Evolutionary conservation across 441 rosid species (phyloP).

Genomic region (Brassica hybrid): DNA sequence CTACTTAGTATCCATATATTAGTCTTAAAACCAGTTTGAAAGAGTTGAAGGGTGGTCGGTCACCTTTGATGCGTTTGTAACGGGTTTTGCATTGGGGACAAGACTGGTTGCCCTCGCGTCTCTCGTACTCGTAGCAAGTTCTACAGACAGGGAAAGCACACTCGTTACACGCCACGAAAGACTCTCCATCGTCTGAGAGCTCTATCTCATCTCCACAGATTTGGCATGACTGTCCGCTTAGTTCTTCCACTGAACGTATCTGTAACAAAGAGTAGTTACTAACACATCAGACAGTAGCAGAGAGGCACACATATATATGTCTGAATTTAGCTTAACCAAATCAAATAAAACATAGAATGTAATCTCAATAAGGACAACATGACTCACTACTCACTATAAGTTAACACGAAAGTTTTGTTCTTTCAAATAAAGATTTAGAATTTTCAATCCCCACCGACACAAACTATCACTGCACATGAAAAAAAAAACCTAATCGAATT

Average conservation of each 20-base stretch:
- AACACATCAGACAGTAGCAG: too few relatives aligned
- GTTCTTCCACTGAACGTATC: constrained; percentile 77
- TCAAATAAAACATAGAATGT: too few relatives aligned
- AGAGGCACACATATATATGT: too few relatives aligned
- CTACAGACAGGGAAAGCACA: constrained; percentile 95
- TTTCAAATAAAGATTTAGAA: too few relatives aligned
- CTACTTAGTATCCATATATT: not conserved
- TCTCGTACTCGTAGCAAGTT: constrained; percentile 89
- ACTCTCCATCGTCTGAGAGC: constrained; percentile 68
- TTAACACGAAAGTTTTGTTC: too few relatives aligned
- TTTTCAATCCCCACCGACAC: too few relatives aligned
- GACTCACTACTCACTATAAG: too few relatives aligned
- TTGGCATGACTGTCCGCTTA: constrained; percentile 76
- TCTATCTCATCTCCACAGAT: constrained; percentile 86
- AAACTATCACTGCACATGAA: too few relatives aligned
- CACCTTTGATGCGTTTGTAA: constrained; percentile 83
- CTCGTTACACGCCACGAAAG: constrained; percentile 90
- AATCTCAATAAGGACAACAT: too few relatives aligned
- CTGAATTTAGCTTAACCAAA: too few relatives aligned
- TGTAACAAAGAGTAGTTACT: constrained; percentile 34
- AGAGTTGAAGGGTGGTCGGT: not conserved
- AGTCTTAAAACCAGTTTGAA: not conserved
- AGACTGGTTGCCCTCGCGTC: constrained; percentile 81
- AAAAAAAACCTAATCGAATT: too few relatives aligned
- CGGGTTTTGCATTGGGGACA: constrained; percentile 92